A percentile compares a stretch with the other conserved stretches of the same genome.
These are phyloP conservation scores for Kregervanrija fluxuum DNA, from an alignment of 805 yeast species.

Conservation along the genomic window DNA sequence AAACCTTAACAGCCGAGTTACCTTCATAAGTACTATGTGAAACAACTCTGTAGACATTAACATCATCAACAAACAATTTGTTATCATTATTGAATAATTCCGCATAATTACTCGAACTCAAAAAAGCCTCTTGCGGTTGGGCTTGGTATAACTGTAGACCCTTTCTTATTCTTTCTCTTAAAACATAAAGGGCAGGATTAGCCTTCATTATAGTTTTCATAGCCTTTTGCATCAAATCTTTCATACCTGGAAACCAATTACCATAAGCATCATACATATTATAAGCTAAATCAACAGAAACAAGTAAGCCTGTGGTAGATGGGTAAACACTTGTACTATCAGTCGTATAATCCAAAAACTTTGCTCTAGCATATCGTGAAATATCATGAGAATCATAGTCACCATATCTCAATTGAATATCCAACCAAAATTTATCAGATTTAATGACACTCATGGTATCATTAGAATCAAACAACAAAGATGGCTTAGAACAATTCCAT, in stretches of 20 bases:
- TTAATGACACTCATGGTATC: constrained; percentile 54
- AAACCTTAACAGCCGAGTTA: constrained; percentile 83
- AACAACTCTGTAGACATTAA: constrained; percentile 87
- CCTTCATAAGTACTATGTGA: constrained; percentile 92
- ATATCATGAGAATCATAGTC: constrained; percentile 98
- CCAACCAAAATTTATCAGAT: constrained; percentile 82
- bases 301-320: constrained; percentile 84
- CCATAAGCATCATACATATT: constrained; percentile 97
- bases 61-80: constrained; percentile 86
- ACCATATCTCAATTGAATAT: constrained; percentile 91
- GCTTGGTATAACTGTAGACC: constrained; percentile 91
- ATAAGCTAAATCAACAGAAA: constrained; percentile 89
- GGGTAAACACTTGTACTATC: constrained; percentile 85
- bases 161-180: constrained; percentile 89
- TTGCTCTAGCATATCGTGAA: constrained; percentile 86
- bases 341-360: constrained; percentile 85
- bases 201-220: constrained; percentile 92
- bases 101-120: constrained; percentile 83
- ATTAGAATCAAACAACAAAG: constrained; percentile 63
- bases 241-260: constrained; percentile 94
- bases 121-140: constrained; percentile 85
- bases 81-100: constrained; percentile 81
- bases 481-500: constrained; percentile 83
- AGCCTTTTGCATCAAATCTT: constrained; percentile 82
- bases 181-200: constrained; percentile 85